phyloP scores from a whole-genome alignment of 352 stramenopile species.

The Phytophthora hybrid region DNA sequence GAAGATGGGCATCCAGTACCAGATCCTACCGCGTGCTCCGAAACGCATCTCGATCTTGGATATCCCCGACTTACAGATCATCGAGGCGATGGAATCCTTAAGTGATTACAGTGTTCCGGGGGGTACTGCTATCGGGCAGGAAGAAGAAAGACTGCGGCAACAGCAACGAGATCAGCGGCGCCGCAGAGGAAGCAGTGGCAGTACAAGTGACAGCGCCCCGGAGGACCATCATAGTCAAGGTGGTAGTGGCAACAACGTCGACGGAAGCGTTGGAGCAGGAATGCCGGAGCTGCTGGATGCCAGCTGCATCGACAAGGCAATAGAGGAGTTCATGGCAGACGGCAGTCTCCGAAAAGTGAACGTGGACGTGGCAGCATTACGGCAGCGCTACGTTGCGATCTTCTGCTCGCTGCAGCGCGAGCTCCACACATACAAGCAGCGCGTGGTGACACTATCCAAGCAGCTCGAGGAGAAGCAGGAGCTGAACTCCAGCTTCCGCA shows the following conservation, averaged over 20 bases:
- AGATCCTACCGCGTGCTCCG: constrained; percentile 57
- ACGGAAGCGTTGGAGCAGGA: constrained; percentile 27
- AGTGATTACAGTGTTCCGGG: constrained; percentile 23
- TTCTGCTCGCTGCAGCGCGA: constrained; percentile 73
- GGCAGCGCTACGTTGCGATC: constrained; percentile 69
- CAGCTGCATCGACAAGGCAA: constrained; percentile 60
- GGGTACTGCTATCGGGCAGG: constrained; percentile 9
- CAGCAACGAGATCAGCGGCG: constrained; percentile 35
- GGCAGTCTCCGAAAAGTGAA: constrained; percentile 21
- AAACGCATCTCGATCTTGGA: constrained; percentile 74
- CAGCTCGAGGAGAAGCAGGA: constrained; percentile 68
- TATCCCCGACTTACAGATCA: constrained; percentile 74
- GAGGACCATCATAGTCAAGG: constrained; percentile 21
- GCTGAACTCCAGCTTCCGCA: constrained; percentile 64
- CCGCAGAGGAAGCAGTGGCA: constrained; percentile 31
- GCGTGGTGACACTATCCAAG: constrained; percentile 54
- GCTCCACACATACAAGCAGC: constrained; percentile 65
- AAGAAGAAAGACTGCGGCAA: constrained; percentile 30
- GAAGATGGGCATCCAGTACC: constrained; percentile 76
- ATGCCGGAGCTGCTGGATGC: constrained; percentile 38
- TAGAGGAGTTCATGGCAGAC: constrained; percentile 53
- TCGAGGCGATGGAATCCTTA: constrained; percentile 54
- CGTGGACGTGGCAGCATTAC: constrained; percentile 47
- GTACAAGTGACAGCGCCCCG: constrained; percentile 23
- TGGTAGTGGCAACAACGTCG: constrained; percentile 33